Evolutionary conservation across 2,329 filamentous ascomycete genomes (phyloP).

Genomic region (Immersiporthe knoxdaviesiana): DNA sequence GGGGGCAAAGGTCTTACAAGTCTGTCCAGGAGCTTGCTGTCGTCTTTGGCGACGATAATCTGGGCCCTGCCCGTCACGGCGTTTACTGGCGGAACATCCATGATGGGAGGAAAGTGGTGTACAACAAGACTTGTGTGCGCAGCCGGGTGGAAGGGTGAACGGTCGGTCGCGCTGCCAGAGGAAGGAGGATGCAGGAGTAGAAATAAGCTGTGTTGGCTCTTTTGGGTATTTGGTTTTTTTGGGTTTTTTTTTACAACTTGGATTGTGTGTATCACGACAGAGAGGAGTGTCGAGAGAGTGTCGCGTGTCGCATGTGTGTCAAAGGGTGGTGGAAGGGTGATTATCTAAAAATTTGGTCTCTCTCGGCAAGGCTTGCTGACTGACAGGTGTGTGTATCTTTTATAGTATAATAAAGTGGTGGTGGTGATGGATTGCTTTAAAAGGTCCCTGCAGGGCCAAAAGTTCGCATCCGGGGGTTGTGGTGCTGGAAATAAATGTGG

Average conservation of each 20-base stretch:
- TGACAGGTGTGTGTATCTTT: slow-evolving; percentile 11
- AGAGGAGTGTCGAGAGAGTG: neutral
- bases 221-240: too few relatives aligned
- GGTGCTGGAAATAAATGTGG: slow-evolving; percentile 6
- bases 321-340: slow-evolving; percentile 8
- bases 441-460: neutral
- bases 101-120: neutral
- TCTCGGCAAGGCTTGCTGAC: slow-evolving; percentile 23
- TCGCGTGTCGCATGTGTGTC: neutral
- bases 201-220: neutral
- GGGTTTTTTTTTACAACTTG: neutral
- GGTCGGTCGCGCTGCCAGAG: slow-evolving; percentile 16
- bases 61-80: slow-evolving; percentile 58
- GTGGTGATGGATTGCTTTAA: neutral
- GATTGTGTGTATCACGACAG: neutral
- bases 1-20: slow-evolving; percentile 53
- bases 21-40: slow-evolving; percentile 58
- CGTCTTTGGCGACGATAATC: slow-evolving; percentile 57
- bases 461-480: neutral
- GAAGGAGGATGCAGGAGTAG: slow-evolving; percentile 7
- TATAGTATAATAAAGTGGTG: neutral
- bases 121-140: neutral
- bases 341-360: slow-evolving; percentile 25
- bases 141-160: neutral
- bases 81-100: slow-evolving; percentile 41